These are phyloP conservation scores for Xylaria hypoxylon DNA, from an alignment of 2,329 filamentous ascomycete genomes.

Conservation along the genomic window DNA sequence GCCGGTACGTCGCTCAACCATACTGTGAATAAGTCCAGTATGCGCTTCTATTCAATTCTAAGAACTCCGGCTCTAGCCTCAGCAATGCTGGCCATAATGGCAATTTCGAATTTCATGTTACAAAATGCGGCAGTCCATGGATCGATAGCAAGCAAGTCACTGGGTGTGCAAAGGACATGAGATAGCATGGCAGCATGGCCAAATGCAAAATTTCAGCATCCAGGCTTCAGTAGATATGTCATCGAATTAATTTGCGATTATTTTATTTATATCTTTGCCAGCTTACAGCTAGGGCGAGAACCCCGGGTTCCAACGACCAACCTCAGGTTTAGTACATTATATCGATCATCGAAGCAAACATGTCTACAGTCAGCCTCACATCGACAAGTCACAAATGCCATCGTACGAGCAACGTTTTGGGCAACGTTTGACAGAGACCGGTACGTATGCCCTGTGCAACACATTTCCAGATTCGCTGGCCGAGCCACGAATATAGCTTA, in stretches of 20 bases:
- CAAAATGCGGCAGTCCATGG: too few species aligned
- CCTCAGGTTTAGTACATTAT: too few species aligned
- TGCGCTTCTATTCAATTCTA: not conserved
- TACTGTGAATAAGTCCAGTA: not conserved
- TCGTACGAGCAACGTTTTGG: not conserved
- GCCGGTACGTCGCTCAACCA: not conserved
- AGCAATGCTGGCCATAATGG: not conserved
- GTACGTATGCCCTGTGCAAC: not conserved
- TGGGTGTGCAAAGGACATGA: too few species aligned
- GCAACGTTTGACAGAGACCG: slow-evolving; percentile 4
- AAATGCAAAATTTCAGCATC: too few species aligned
- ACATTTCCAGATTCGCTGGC: not conserved
- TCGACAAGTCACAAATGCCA: not conserved
- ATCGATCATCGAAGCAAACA: not conserved
- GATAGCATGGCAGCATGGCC: too few species aligned
- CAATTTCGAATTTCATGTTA: too few species aligned
- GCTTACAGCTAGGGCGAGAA: too few species aligned
- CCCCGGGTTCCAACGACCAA: too few species aligned
- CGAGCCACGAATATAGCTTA: not conserved
- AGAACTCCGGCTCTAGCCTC: not conserved
- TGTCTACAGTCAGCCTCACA: not conserved
- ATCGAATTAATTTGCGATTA: too few species aligned
- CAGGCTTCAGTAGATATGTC: not conserved
- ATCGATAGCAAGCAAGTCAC: not conserved
- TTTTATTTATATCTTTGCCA: too few species aligned